Percentiles rank a stretch among this genome's conserved stretches.
These are phyloP conservation scores for Phytophthora ohioensis DNA, from an alignment of 352 stramenopile genomes.

Conservation along the genomic window DNA sequence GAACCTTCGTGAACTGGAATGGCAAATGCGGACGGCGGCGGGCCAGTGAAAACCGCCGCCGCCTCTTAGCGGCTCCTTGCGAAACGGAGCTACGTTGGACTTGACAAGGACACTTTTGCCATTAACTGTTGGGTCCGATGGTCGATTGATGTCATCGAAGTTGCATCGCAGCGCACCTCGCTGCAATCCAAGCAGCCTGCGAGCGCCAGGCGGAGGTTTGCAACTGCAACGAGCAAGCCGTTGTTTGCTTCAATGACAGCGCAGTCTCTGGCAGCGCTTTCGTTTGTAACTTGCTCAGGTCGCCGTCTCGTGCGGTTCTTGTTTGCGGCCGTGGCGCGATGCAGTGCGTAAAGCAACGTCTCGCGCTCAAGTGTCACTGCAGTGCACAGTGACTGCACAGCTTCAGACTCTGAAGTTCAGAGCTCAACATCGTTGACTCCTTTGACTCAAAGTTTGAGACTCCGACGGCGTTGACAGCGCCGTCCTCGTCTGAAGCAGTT, in stretches of 20 bases:
- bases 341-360: conserved; percentile 5
- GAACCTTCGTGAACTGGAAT: background rate
- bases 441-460: background rate
- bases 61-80: conserved; percentile 2
- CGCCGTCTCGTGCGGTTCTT: conserved; percentile 16
- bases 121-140: background rate
- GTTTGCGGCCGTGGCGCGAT: conserved; percentile 10
- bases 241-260: conserved; percentile 30
- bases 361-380: background rate
- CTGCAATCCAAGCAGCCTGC: conserved; percentile 18
- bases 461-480: background rate
- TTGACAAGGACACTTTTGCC: background rate
- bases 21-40: background rate
- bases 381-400: too few species aligned
- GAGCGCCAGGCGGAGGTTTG: conserved; percentile 1
- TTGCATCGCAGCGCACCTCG: conserved; percentile 12
- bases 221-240: conserved; percentile 25
- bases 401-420: background rate
- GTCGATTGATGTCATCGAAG: conserved; percentile 15
- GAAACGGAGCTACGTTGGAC: too few species aligned
- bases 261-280: conserved; percentile 12
- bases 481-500: conserved; percentile 4
- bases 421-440: background rate
- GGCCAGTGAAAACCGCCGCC: conserved; percentile 23
- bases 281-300: conserved; percentile 33